These are phyloP conservation scores for Leucocoprinus birnbaumii DNA, from an alignment of 768 basidiomycete species.

Conservation along the genomic window DNA sequence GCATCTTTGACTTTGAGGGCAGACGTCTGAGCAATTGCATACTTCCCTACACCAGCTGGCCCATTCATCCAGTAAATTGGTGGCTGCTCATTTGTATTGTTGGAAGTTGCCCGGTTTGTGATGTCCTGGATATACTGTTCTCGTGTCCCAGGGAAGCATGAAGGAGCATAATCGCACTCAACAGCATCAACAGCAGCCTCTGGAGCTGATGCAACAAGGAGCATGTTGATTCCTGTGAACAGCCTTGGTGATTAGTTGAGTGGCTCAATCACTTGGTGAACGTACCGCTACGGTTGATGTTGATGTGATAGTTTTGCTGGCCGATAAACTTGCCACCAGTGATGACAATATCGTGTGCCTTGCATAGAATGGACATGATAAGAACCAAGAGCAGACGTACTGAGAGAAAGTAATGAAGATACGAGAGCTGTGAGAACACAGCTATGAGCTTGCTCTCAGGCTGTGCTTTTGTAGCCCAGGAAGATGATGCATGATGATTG, in stretches of 20 bases:
- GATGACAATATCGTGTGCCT: not conserved
- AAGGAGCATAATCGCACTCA: not conserved
- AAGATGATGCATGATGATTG: no score
- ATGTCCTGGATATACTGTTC: not conserved
- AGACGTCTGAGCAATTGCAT: slow-evolving; percentile 3
- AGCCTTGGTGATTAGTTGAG: no score
- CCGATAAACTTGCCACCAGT: not conserved
- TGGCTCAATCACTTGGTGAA: no score
- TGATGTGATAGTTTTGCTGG: no score
- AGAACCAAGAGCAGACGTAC: not conserved
- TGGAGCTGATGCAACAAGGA: not conserved
- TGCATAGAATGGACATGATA: not conserved
- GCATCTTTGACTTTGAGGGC: not conserved
- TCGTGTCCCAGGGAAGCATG: not conserved
- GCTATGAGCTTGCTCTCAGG: no score
- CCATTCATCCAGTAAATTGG: slow-evolving; percentile 2
- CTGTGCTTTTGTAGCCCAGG: no score
- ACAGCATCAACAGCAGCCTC: not conserved
- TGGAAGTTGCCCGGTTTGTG: not conserved
- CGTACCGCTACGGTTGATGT: no score
- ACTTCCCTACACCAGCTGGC: slow-evolving; percentile 9
- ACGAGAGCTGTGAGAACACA: no score
- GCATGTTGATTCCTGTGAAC: slow-evolving; percentile 1
- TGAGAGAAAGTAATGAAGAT: no score
- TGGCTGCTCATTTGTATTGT: no score